Evolutionary conservation across 225 moss, liverwort and hornwort species (phyloP), one percentile per base, ranked within the genome.

Genomic region (Antitrichia curtipendula): DNA sequence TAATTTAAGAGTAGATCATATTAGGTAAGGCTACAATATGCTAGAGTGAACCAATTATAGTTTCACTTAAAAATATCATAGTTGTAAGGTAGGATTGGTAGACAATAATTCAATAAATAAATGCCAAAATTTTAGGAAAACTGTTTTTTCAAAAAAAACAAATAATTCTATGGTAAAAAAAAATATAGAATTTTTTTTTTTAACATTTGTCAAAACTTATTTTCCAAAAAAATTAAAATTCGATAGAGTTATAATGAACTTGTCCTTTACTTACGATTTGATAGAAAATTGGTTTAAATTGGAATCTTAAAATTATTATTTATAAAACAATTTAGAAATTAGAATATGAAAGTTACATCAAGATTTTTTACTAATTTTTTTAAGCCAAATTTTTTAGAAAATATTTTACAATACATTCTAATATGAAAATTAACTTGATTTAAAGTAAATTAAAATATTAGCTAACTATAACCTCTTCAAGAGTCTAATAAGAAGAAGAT

Each of bases 401-500:
- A 17, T 10, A 72, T 72, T 68, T 72, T 72, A 4, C 28, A 31
- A 11, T 73, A 19, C 6, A 43, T 15, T 73, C 4, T 73, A 10
- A 7, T 73, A 73, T 29, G 18, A 73, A 1, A 73, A 73, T 69
- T 18, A 45, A 73, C 0, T 10, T 29, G 6, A 73, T 73, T 29
- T 11, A 27, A 45, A 18, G 4, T 73, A 29, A 43, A 41, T 28
- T 73, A 45, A 28, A 73, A 40, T 15, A 24, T 25, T 22, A 40
- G 11, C 6, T 18, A 40, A 13, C 3, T 38, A 23, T 13, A 68
- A 22, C 2, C 38, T n/a, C 20, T 38, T 6, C 0, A 1, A 22
- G 2, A 66, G 2, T 22, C 1, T 66, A 0, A 23, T 38, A 21
- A 4, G 13, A 23, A 0, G 23, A 0, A 40, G 13, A 38, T 22